Conservation (phyloP, 805 yeast species). For the Saccharomycopsis sp. region DNA sequence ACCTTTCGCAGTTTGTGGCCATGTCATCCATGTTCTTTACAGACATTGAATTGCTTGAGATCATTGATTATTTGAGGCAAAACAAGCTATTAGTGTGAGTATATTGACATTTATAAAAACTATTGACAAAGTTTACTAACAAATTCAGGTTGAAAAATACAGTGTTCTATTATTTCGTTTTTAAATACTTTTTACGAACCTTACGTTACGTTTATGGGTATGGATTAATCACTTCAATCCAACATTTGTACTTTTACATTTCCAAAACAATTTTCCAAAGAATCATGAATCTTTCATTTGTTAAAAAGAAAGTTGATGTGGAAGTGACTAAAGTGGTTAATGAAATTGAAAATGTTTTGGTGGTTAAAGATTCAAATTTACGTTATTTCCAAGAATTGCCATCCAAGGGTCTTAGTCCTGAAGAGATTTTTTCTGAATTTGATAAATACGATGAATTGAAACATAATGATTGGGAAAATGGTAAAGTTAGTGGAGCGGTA, state of each 20-base stretch:
- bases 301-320: constrained; percentile 44
- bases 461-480: constrained; percentile 74
- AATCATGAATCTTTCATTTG: constrained; percentile 38
- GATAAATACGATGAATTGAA: constrained; percentile 38
- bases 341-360: constrained; percentile 45
- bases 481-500: constrained; percentile 89
- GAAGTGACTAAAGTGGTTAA: constrained; percentile 42
- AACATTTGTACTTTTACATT: constrained; percentile 17
- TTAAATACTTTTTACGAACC: neutral
- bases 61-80: too few species aligned
- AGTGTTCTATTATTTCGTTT: constrained; percentile 7
- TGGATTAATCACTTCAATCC: constrained; percentile 12
- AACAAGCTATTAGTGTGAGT: too few species aligned
- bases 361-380: constrained; percentile 40
- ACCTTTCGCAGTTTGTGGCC: constrained; percentile 3
- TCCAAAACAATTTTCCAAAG: constrained; percentile 24
- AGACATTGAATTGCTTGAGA: constrained; percentile 4
- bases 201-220: constrained; percentile 21
- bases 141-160: constrained; percentile 1
- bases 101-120: too few species aligned
- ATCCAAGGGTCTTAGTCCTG: constrained; percentile 39
- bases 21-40: neutral
- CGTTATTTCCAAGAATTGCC: constrained; percentile 47
- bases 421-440: constrained; percentile 39
- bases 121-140: too few species aligned